Conservation (phyloP, 345 rosid species). For the Mercurialis annua region DNA sequence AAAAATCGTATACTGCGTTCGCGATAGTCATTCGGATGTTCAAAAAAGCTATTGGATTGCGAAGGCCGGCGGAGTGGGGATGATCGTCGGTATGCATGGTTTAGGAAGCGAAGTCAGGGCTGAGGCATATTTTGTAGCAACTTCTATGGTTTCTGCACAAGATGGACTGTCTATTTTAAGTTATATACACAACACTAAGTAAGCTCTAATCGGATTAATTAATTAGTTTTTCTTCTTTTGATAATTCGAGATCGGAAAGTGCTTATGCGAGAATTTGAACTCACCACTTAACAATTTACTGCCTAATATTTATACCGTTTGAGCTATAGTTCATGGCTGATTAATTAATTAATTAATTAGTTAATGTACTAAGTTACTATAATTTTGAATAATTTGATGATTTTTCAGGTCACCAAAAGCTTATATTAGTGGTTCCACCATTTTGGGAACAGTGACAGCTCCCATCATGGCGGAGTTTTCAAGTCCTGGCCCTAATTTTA, state of each 20-base stretch:
- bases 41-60: slow-evolving; percentile 9
- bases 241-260: too few species aligned
- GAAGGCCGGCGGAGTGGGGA: slow-evolving; percentile 22
- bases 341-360: too few species aligned
- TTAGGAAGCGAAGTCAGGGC: not conserved
- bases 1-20: slow-evolving; percentile 16
- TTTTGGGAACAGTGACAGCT: slow-evolving; percentile 12
- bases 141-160: slow-evolving; percentile 7
- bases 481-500: slow-evolving; percentile 21
- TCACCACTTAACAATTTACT: too few species aligned
- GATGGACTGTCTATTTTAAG: slow-evolving; percentile 20
- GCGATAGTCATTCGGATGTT: not conserved
- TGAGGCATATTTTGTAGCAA: slow-evolving; percentile 6
- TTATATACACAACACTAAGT: slow-evolving; percentile 12
- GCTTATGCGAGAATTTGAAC: too few species aligned
- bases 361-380: too few species aligned
- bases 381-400: too few species aligned
- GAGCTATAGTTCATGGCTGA: too few species aligned
- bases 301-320: too few species aligned
- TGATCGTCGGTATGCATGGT: slow-evolving; percentile 10
- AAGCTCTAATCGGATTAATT: not conserved
- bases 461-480: slow-evolving; percentile 23
- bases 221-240: slow-evolving; percentile 1
- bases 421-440: slow-evolving; percentile 18
- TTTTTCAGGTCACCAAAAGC: slow-evolving; percentile 18